Base-by-base conservation (phyloP, 2,329 filamentous ascomycete genomes). In the Plenodomus tracheiphilus region DNA sequence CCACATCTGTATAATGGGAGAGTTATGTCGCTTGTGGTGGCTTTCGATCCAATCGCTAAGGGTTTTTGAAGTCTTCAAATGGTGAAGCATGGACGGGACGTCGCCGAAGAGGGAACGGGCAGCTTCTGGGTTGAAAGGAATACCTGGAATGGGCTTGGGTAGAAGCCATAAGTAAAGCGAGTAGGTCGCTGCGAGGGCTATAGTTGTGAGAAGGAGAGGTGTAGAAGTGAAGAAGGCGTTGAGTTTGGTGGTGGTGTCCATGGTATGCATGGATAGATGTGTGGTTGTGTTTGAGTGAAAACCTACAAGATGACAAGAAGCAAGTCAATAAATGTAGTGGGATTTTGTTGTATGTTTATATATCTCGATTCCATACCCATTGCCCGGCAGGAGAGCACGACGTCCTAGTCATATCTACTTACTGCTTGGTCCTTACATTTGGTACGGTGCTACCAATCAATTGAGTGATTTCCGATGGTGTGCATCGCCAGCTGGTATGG, bases 61-160 rank as follows among this genome's bases (percentile, higher is more conserved):
- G 7, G 41, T 39, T 11, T 51, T 45, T 21, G 37, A 39, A 5
- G 39, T 42, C n/a, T 58, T 56, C 43, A 77, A 58, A 46, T 76
- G 66, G 38, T 73, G 70, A 1, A 53, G 22, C 49, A 58, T 49
- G 13, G 36, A 41, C 8, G 75, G 74, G 1, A 76, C 52, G 48
- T 81, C 77, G 4, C 78, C 78, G 13, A 79, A 60, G 0, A 79
- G 21, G 15, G 59, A 64, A 2, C 53, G 58, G 1, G 68, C 65
- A 0, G 77, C 68, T 17, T 63, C 56, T 5, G 49, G 51, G 48
- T 78, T 75, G 70, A 77, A 75, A 1, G 79, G 77, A 39, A 81
- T 79, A 3, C 74, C 74, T 3, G 73, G 62, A 3, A 80, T 66
- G 1, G 79, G 77, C 40, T 70, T 75, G 1, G 77, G 78, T 0